Conservation (phyloP, 2,329 filamentous ascomycete genomes). For the Colletotrichum tropicale region DNA sequence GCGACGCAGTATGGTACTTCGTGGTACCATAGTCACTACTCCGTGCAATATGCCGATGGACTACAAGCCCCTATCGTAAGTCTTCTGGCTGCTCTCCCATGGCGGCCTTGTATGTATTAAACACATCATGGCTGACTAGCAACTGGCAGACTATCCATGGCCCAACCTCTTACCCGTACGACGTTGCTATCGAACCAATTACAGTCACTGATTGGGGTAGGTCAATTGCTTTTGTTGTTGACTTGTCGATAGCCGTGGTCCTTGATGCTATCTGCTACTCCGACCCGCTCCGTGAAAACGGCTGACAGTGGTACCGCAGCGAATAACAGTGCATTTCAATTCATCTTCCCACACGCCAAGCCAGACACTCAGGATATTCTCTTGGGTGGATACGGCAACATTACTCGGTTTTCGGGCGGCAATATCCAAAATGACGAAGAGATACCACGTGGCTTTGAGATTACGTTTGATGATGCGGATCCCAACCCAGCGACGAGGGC, state of each 20-base stretch:
- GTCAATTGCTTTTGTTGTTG: too few species aligned
- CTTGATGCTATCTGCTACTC: too few species aligned
- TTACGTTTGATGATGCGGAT: not conserved
- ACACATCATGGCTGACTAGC: too few species aligned
- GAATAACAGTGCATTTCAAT: too few species aligned
- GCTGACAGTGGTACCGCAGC: too few species aligned
- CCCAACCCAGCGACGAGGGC: not conserved
- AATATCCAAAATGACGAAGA: too few species aligned
- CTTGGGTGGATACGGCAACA: not conserved
- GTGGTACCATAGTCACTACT: not conserved
- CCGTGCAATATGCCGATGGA: not conserved
- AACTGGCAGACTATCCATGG: not conserved
- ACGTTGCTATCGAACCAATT: not conserved
- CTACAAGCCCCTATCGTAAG: not conserved
- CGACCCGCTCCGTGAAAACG: too few species aligned
- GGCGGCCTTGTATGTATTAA: too few species aligned
- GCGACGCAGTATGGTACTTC: not conserved
- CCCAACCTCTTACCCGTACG: not conserved
- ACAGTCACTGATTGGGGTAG: not conserved
- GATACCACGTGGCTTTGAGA: not conserved
- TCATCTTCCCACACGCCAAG: too few species aligned
- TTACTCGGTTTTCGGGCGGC: not conserved
- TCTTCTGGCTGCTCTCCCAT: too few species aligned
- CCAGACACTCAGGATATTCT: not conserved
- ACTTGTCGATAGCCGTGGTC: too few species aligned